These are phyloP conservation scores for Boletellus ananiceps DNA, from an alignment of 768 basidiomycete species.

Conservation along the genomic window DNA sequence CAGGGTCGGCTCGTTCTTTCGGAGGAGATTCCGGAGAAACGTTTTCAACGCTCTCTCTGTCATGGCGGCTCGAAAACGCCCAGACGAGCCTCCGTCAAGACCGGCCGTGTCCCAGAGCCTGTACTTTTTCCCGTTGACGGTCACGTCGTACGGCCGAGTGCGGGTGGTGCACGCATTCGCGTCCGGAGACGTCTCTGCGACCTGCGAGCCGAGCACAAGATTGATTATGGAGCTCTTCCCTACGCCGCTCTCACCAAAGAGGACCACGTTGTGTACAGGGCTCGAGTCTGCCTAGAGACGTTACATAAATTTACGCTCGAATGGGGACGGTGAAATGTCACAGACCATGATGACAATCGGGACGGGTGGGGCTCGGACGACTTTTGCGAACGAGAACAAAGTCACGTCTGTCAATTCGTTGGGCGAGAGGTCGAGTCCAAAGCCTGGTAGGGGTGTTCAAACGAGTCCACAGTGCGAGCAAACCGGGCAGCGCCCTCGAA, in stretches of 20 bases:
- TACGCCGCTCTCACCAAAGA: conserved; percentile 43
- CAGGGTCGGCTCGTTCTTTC: conserved; percentile 33
- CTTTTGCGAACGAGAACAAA: neutral
- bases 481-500: neutral
- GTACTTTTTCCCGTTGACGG: conserved; percentile 18
- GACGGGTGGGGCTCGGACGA: neutral
- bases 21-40: conserved; percentile 33
- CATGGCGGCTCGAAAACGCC: conserved; percentile 19
- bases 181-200: conserved; percentile 31
- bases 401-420: neutral
- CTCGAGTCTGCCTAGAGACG: conserved; percentile 1
- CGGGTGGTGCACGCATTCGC: conserved; percentile 35
- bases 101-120: conserved; percentile 33
- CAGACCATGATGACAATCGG: conserved; percentile 12
- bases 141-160: conserved; percentile 22
- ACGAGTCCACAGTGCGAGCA: neutral
- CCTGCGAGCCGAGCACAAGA: conserved; percentile 29
- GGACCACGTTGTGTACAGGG: conserved; percentile 30
- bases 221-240: conserved; percentile 45
- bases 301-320: conserved; percentile 2
- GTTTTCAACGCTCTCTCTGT: conserved; percentile 27
- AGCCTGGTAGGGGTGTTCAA: neutral
- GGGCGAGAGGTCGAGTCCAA: neutral
- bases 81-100: conserved; percentile 31
- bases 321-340: neutral